Evolutionary conservation across 2,329 filamentous ascomycete genomes (phyloP), one percentile per base, ranked within the genome.

Genomic region (Apiospora arundinis): DNA sequence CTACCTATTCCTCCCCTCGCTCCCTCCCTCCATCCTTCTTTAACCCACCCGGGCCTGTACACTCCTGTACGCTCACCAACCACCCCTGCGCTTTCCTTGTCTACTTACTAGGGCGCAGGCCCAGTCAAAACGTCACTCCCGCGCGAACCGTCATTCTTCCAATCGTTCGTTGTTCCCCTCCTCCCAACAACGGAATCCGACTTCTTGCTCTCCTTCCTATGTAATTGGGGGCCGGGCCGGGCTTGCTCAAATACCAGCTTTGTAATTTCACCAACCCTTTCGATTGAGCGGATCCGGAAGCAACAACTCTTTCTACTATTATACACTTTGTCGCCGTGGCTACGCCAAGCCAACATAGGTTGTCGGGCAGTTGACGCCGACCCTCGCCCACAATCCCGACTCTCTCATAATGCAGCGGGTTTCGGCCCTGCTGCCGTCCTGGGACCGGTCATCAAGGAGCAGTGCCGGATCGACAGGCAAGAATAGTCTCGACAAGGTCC

Each of bases 361-460:
- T 40, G 56, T 11, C 56, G 56, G 56, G 56, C 56, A 63, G 3
- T 63, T 23, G 56, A 40, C 56, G 56, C 67, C 68, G 68, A 70
- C 56, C 9, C 56, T 32, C 56, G 56, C 56, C 56, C 71, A 73
- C 69, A 68, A 72, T 68, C 73, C 72, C 73, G 74, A 72, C 71
- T 67, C 71, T 71, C 69, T 75, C 75, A 78, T 76, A 76, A 85
- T 86, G 84, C 83, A 85, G 80, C 84, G 84, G 73, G 82, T 86
- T 75, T 84, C 84, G 73, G 80, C 83, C 69, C 79, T 86, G 73
- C 83, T 85, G 78, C 83, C 84, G 37, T 75, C 72, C 60, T 81
- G 79, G 79, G 77, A 80, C 75, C 78, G 78, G 71, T 83, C 81
- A 69, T 63, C 56, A 9, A 78, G 74, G 76, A 79, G 75, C 69